A percentile compares a stretch with the other conserved stretches of the same genome.
phyloP scores from a whole-genome alignment of 2,329 filamentous ascomycete species.

The Anthostomella pinea region DNA sequence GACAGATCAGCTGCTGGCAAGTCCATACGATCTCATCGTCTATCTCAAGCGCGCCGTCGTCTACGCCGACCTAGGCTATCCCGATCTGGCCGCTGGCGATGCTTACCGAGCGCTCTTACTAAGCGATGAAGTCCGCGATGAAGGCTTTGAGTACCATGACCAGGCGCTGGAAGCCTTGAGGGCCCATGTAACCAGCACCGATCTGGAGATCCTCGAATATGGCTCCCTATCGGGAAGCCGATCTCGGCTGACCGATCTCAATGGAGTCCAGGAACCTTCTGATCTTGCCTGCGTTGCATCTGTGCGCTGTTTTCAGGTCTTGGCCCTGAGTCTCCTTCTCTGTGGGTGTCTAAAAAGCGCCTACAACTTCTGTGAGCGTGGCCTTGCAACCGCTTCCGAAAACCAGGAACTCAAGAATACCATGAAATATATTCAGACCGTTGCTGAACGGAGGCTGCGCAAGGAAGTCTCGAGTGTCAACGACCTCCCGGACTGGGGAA shows the following conservation, averaged over 20 bases:
- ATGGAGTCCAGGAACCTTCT: conserved; percentile 32
- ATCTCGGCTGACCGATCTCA: conserved; percentile 31
- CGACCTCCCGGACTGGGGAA: conserved; percentile 65
- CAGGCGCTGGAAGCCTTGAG: conserved; percentile 55
- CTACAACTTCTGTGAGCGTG: conserved; percentile 61
- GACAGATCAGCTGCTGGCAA: conserved; percentile 51
- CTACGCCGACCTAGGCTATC: conserved; percentile 75
- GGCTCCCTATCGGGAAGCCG: conserved; percentile 38
- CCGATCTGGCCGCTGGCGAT: conserved; percentile 85
- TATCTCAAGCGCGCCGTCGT: conserved; percentile 68
- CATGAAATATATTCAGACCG: conserved; percentile 51
- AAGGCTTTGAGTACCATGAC: conserved; percentile 80
- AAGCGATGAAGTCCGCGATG: conserved; percentile 74
- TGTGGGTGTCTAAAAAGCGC: conserved; percentile 69
- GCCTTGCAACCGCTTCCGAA: conserved; percentile 51
- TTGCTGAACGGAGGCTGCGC: conserved; percentile 49
- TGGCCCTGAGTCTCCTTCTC: conserved; percentile 57
- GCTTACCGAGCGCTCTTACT: conserved; percentile 88
- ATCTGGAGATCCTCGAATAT: conserved; percentile 46
- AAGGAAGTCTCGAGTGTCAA: conserved; percentile 45
- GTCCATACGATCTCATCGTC: conserved; percentile 61
- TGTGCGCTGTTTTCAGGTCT: conserved; percentile 57
- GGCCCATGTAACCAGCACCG: conserved; percentile 33
- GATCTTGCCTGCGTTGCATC: conserved; percentile 49
- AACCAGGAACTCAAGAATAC: conserved; percentile 56